Evolutionary conservation across 805 yeast species (phyloP), one percentile per base, ranked within the genome.

Genomic region (Middelhovenomyces tepae): DNA sequence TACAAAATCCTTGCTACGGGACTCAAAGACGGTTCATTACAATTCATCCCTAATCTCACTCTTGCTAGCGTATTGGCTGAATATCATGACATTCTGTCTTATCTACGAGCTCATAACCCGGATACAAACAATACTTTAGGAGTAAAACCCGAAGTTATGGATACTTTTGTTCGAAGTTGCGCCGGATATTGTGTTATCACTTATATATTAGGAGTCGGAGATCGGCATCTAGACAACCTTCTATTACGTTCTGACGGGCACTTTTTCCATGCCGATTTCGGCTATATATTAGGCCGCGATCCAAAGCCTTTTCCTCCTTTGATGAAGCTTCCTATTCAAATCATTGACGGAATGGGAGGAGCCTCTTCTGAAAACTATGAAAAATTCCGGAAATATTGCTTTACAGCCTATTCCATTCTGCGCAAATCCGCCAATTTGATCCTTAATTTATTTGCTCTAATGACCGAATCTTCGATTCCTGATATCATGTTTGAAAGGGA

Each of bases 241-340:
- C 64, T 91, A 28, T 68, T 84, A 23, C 81, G 77, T 32, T 85
- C 76, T 42, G 80, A 89, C 69, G 78, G 93, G 2, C 83, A 76
- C 46, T 91, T 91, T 53, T 89, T 94, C 73, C 99, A 91, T 58
- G 96, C 95, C 1, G 99, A 91, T 58, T 91, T 84, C 56, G 99
- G 99, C 1, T 91, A 91, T 50, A 89, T 91, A 31, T 62, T 91
- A 35, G 99, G 99, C 0, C 78, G 87, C 34, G 99, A 91, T 55
- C 99, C 99, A 2, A 91, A 91, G 54, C 97, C 97, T 9, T 91
- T 91, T 59, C 97, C 99, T 9, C 99, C 99, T 1, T 67, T 89
- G 60, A 91, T 91, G 96, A 91, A 91, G 51, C 62, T 91, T 23
- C 98, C 98, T 0, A 91, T 91, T 26, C 98, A 91, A 57, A 80